Conservation (phyloP, 2,329 filamentous ascomycete genomes). For the Aspergillus amoenus region DNA sequence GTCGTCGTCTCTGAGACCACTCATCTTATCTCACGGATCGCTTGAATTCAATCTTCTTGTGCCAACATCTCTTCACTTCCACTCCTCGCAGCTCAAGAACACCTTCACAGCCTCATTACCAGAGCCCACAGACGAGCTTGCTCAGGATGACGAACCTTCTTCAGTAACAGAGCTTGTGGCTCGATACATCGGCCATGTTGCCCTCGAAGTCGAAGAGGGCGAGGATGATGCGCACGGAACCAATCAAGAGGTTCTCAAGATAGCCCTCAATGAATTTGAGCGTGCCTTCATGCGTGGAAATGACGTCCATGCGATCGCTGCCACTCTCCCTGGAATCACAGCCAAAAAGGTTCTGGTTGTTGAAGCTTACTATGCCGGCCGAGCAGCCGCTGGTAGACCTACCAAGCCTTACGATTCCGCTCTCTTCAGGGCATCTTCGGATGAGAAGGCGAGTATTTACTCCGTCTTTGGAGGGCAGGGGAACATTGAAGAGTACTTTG, state of each 20-base stretch:
- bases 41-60: conserved; percentile 96
- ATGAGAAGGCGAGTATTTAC: conserved; percentile 81
- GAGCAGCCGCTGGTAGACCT: conserved; percentile 76
- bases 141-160: conserved; percentile 98
- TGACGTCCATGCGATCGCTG: conserved; percentile 88
- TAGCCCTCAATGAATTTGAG: conserved; percentile 94
- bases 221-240: conserved; percentile 87
- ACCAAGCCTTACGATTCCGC: conserved; percentile 94
- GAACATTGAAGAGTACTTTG: conserved; percentile 99
- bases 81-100: conserved; percentile 91
- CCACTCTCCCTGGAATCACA: conserved; percentile 82
- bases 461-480: conserved; percentile 95
- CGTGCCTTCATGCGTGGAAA: conserved; percentile 91
- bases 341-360: conserved; percentile 90
- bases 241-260: conserved; percentile 88
- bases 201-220: conserved; percentile 83
- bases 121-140: conserved; percentile 90
- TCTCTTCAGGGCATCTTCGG: conserved; percentile 81
- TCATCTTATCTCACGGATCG: conserved; percentile 87
- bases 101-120: conserved; percentile 83
- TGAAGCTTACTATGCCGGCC: conserved; percentile 85
- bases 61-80: conserved; percentile 92
- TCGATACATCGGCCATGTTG: conserved; percentile 88
- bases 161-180: conserved; percentile 90
- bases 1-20: conserved; percentile 84